Base-by-base conservation (phyloP, 768 basidiomycete genomes). In the Boletus rubropictus region DNA sequence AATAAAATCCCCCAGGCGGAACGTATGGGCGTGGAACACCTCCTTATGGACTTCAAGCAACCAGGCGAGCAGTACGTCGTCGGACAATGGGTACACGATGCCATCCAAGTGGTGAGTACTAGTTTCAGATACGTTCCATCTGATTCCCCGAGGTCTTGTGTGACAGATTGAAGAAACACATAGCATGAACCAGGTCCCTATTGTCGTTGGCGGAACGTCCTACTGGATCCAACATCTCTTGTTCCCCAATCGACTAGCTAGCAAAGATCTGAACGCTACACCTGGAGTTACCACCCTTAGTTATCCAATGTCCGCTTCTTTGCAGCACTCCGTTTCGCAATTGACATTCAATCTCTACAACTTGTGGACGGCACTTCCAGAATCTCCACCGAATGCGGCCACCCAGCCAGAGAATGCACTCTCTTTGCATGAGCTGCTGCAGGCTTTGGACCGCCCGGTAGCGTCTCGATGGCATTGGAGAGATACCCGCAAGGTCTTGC, bases 161-260 rank as follows among this genome's bases (percentile, higher is more conserved):
- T 36, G 32, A 20, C 61, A 92, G 91, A 89, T 94, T 36, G 75
- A 82, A 41, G 82, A 87, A 46, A 83, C 86, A 8, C 81, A 90
- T 57, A 52, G 55, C 32, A 70, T 75, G 49, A 64, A 75, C 3
- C 69, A 84, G 48, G 64, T 97, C 6, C 95, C 96, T 0, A 88
- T 99, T 46, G 72, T 95, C 7, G 93, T 95, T 38, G 96, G 96
- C 3, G 96, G 96, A 5, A 98, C 96, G 2, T 82, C 90, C 4
- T 99, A 99, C 63, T 99, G 94, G 86, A 88, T 95, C 21, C 95
- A 99, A 58, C 90, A 99, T 62, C 80, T 96, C 32, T 71, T 98
- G 11, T 97, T 98, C 60, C 89, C 93, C 0, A 81, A 84, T 58
- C 79, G 86, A 20, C 71, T 93, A 29, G 69, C 66, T 7, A 61